phyloP scores from a whole-genome alignment of 352 stramenopile genomes.

The Globisporangium alternatum region DNA sequence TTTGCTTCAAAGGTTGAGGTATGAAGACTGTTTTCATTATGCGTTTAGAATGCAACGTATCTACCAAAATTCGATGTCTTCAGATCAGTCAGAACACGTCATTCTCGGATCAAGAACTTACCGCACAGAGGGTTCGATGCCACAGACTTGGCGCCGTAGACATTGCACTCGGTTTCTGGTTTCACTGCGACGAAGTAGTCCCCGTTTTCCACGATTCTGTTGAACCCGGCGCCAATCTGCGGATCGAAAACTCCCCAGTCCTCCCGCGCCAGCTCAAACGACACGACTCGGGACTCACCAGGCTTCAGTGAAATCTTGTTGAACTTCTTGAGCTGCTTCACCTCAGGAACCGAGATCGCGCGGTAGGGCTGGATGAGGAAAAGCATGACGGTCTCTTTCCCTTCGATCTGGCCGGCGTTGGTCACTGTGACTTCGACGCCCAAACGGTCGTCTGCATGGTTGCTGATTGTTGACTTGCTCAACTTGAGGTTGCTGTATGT shows the following conservation, averaged over 20 bases:
- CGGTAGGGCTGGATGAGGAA: conserved; percentile 72
- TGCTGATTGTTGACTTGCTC: conserved; percentile 22
- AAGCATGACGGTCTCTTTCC: conserved; percentile 77
- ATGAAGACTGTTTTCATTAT: not conserved
- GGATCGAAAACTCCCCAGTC: conserved; percentile 67
- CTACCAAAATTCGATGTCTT: not conserved
- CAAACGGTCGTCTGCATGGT: conserved; percentile 22
- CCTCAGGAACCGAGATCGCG: conserved; percentile 59
- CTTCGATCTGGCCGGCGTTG: conserved; percentile 53
- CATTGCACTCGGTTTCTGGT: conserved; percentile 68
- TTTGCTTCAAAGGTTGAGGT: conserved; percentile 4
- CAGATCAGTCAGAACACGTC: not conserved
- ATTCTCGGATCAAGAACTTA: conserved; percentile 27
- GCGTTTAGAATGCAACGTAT: not conserved
- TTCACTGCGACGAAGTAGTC: conserved; percentile 69
- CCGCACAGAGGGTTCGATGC: conserved; percentile 40
- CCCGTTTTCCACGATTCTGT: conserved; percentile 59
- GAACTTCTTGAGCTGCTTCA: conserved; percentile 83
- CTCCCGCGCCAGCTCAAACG: conserved; percentile 41
- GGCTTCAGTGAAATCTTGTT: conserved; percentile 62
- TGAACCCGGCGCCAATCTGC: conserved; percentile 60
- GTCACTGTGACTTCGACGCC: conserved; percentile 53
- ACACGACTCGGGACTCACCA: conserved; percentile 34
- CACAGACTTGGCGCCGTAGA: conserved; percentile 35
- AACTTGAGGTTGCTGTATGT: conserved; percentile 46